Base-by-base conservation (phyloP, 106 monocot genomes). In the Dendrobium nobile region DNA sequence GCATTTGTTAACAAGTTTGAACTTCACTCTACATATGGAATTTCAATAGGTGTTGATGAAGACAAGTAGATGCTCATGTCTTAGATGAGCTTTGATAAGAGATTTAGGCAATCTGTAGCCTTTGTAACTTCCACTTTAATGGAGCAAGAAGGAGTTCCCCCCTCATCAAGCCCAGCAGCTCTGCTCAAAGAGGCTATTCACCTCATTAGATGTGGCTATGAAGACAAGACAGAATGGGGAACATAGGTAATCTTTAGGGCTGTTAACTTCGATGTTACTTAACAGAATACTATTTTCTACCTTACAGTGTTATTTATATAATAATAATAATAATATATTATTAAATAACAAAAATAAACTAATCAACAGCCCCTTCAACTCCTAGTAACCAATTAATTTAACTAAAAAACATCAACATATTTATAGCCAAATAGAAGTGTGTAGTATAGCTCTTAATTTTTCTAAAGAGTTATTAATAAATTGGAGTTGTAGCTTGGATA, bases 191-290 rank as follows among this genome's bases (percentile, higher is more conserved):
- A 98, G 82, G 97, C 97, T 77, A 94, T 98, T 75, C 94, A 98
- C 77, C 94, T 98, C 84, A 94, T 98, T 82, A 98, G 97, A 80
- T 94, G 94, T 27, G 97, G 92, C 33, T 98, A 98, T 19, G 97
- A 98, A 74, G 97, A 94, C 78, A 94, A 95, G 82, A 98, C 89
- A 19, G 94, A 98, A 17, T 98, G 97, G 97, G 97, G 97, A 54
- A 44, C 58, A 31, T 94, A 94, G 94, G 96, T 96, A 89, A 67
- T 26, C 22, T 61, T 24, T 61, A 0, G n/a, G 4, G 4, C 3
- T 2, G 20, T 61, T n/a, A 1, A 2, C 0, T 22, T 22, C 1
- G 1, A 3, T 20, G 22, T 24, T 24, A 61, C 22, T n/a, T 61
- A 13, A 56, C 19, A 61, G 22, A 61, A 61, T 22, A 61, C 2